These are phyloP conservation scores for Lignosus rhinocerotis DNA, from an alignment of 1,284 basidiomycete genomes.

Conservation along the genomic window DNA sequence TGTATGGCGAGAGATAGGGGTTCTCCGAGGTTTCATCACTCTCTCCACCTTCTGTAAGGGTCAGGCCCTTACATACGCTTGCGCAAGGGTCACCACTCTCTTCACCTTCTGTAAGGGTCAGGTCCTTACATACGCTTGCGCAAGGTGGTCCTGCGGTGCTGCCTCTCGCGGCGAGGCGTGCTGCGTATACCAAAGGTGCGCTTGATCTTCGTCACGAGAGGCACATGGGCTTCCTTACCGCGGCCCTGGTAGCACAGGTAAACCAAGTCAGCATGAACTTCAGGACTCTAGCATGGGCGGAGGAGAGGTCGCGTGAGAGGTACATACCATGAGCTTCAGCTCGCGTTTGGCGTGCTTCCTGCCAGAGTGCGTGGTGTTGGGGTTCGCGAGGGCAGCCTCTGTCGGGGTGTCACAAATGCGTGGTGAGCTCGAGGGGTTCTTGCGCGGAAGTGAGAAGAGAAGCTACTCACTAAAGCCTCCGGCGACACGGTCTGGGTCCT, in stretches of 20 bases:
- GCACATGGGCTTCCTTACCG: constrained; percentile 43
- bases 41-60: neutral
- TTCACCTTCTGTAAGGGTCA: neutral
- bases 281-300: neutral
- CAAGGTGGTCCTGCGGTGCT: neutral
- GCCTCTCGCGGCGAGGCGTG: constrained; percentile 34
- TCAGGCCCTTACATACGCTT: constrained; percentile 1
- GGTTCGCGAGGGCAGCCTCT: constrained; percentile 52
- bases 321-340: constrained; percentile 43
- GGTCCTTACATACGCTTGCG: neutral
- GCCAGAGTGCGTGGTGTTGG: constrained; percentile 45
- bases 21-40: neutral
- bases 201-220: constrained; percentile 53
- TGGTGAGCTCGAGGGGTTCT: neutral
- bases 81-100: neutral
- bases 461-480: constrained; percentile 47
- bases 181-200: constrained; percentile 51
- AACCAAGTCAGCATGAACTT: neutral
- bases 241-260: constrained; percentile 32
- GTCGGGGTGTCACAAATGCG: neutral
- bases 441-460: neutral
- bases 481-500: constrained; percentile 46
- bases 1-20: neutral
- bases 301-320: neutral
- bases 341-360: constrained; percentile 49